Evolutionary conservation across 2,329 filamentous ascomycete species (phyloP).

Genomic region (Leptographium radiaticola): DNA sequence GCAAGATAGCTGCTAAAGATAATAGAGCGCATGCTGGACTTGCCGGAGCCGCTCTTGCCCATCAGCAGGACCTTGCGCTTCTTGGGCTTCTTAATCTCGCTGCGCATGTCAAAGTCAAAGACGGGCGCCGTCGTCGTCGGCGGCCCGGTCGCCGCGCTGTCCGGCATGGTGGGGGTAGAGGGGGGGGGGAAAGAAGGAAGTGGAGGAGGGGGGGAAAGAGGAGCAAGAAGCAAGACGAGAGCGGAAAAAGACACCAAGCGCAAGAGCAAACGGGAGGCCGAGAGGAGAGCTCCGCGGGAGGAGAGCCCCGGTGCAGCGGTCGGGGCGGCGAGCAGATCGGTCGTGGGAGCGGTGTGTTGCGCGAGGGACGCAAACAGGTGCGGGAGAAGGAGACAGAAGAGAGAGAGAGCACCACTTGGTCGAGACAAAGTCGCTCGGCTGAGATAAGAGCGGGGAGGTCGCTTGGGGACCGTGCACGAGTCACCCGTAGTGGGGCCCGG

Average conservation of each 20-base stretch:
- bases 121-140: constrained; percentile 4
- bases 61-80: constrained; percentile 81
- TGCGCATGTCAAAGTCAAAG: constrained; percentile 9
- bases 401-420: no score
- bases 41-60: constrained; percentile 95
- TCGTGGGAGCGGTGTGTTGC: no score
- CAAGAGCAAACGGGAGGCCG: no score
- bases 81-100: constrained; percentile 53
- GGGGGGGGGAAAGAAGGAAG: neutral
- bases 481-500: neutral
- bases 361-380: no score
- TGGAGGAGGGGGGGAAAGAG: neutral
- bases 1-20: constrained; percentile 99
- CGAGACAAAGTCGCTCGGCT: neutral
- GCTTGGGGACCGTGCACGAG: neutral
- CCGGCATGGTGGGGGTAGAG: constrained; percentile 1
- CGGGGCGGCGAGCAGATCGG: no score
- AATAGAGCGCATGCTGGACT: constrained; percentile 96
- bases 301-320: no score
- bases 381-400: no score
- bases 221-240: neutral
- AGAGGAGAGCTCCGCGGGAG: no score
- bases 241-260: neutral
- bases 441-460: neutral
- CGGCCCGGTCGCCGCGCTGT: neutral